phyloP scores from a whole-genome alignment of 768 basidiomycete genomes.

The Boletus sensibilis region DNA sequence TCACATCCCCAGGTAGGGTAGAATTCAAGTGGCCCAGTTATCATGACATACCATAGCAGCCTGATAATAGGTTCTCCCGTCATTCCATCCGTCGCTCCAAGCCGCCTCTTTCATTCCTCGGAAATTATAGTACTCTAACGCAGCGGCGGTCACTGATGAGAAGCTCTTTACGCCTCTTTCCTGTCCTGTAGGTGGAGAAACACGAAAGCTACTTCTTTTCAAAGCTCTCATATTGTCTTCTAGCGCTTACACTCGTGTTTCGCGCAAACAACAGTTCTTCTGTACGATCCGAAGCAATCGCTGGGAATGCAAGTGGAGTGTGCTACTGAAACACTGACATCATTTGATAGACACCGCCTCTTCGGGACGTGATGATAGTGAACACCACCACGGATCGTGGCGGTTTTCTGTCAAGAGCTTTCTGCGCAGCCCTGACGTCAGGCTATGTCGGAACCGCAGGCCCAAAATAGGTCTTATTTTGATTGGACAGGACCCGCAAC shows the following conservation, averaged over 20 bases:
- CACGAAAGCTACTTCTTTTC: constrained; percentile 5
- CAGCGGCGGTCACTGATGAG: constrained; percentile 11
- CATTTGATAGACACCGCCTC: constrained; percentile 24
- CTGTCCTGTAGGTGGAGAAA: constrained; percentile 1
- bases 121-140: constrained; percentile 23
- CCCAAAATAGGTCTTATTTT: background rate
- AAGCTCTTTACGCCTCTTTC: constrained; percentile 11
- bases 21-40: constrained; percentile 6
- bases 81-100: constrained; percentile 14
- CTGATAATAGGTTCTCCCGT: constrained; percentile 9
- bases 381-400: constrained; percentile 1
- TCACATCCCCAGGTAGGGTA: constrained; percentile 13
- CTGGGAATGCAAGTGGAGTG: constrained; percentile 16
- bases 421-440: constrained; percentile 30
- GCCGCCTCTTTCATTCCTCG: constrained; percentile 25
- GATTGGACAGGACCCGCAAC: background rate
- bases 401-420: constrained; percentile 14
- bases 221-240: constrained; percentile 9
- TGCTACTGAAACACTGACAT: constrained; percentile 24
- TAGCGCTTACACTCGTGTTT: constrained; percentile 5
- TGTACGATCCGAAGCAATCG: constrained; percentile 7
- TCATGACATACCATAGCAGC: constrained; percentile 7
- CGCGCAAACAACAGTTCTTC: background rate
- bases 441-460: constrained; percentile 2
- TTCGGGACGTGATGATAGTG: constrained; percentile 8